phyloP scores from a whole-genome alignment of 768 basidiomycete genomes.

The Lactifluus pinguis region DNA sequence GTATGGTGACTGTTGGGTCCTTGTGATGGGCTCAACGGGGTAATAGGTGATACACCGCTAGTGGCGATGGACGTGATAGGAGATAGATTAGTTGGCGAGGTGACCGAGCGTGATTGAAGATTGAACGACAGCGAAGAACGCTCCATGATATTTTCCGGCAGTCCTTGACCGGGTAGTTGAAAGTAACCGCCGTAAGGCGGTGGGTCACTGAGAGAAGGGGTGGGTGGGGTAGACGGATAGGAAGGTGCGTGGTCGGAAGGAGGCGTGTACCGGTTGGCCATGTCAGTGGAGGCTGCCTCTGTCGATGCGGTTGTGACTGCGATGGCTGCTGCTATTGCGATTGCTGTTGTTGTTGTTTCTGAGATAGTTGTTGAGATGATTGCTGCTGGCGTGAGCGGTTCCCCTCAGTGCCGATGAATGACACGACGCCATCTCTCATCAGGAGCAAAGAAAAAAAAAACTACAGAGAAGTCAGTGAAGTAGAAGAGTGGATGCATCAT shows the following conservation, averaged over 20 bases:
- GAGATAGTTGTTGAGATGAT: slow-evolving; percentile 22
- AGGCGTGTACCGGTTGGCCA: slow-evolving; percentile 21
- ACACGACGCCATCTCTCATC: no score
- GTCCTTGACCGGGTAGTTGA: slow-evolving; percentile 17
- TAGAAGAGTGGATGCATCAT: no score
- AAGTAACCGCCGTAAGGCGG: slow-evolving; percentile 19
- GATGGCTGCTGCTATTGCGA: slow-evolving; percentile 1
- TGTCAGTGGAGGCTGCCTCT: slow-evolving; percentile 25
- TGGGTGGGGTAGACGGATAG: slow-evolving; percentile 11
- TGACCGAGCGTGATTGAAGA: slow-evolving; percentile 54
- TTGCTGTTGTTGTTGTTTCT: background rate
- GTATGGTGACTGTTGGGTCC: slow-evolving; percentile 36
- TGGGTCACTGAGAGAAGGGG: slow-evolving; percentile 19
- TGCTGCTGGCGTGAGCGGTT: no score
- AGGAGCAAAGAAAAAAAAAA: no score
- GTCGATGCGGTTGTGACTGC: slow-evolving; percentile 8
- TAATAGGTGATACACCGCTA: slow-evolving; percentile 34
- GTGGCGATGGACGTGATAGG: slow-evolving; percentile 30
- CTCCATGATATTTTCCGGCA: slow-evolving; percentile 23
- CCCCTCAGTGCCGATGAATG: no score
- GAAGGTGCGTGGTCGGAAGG: slow-evolving; percentile 17
- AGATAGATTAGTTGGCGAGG: slow-evolving; percentile 57
- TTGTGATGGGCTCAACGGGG: slow-evolving; percentile 49
- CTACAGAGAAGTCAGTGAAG: no score
- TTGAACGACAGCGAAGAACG: slow-evolving; percentile 51